These are phyloP conservation scores for Nigrospora osmanthi DNA, from an alignment of 2,329 filamentous ascomycete genomes.

Conservation along the genomic window DNA sequence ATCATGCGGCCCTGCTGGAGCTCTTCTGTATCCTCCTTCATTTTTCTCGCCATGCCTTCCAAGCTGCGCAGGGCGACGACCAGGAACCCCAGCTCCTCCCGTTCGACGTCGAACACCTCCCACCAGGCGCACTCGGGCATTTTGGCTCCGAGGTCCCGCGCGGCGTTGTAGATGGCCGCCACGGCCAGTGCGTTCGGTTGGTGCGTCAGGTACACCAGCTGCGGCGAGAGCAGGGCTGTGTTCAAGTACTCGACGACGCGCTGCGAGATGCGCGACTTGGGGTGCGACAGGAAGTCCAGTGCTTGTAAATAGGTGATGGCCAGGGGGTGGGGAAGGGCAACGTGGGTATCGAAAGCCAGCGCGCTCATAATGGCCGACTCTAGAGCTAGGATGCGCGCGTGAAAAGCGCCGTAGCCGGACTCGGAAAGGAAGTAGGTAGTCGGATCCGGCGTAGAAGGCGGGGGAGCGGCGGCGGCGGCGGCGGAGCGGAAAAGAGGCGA, in stretches of 20 bases:
- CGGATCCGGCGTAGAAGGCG: constrained; percentile 26
- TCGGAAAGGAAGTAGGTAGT: constrained; percentile 65
- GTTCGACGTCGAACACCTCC: constrained; percentile 94
- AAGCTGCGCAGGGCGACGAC: constrained; percentile 80
- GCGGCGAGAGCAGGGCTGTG: constrained; percentile 74
- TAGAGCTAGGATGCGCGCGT: constrained; percentile 57
- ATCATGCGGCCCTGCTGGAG: constrained; percentile 41
- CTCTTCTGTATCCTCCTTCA: constrained; percentile 47
- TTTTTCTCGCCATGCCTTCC: constrained; percentile 57
- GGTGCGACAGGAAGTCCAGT: constrained; percentile 55
- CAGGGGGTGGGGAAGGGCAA: constrained; percentile 77
- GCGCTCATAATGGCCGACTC: constrained; percentile 72
- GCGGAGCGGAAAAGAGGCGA: constrained; percentile 44
- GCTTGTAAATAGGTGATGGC: constrained; percentile 90
- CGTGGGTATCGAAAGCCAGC: constrained; percentile 76
- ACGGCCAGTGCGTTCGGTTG: constrained; percentile 81
- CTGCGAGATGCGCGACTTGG: constrained; percentile 45
- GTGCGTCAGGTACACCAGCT: constrained; percentile 85
- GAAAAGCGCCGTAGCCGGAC: constrained; percentile 58
- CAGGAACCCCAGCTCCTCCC: constrained; percentile 89
- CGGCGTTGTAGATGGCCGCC: constrained; percentile 84
- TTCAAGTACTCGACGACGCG: constrained; percentile 76
- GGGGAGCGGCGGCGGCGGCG: constrained; percentile 15
- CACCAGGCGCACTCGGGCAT: constrained; percentile 87
- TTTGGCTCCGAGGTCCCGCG: constrained; percentile 66